These are phyloP conservation scores for Artemisia argyi DNA, from an alignment of 129 eudicot genomes.

Conservation along the genomic window DNA sequence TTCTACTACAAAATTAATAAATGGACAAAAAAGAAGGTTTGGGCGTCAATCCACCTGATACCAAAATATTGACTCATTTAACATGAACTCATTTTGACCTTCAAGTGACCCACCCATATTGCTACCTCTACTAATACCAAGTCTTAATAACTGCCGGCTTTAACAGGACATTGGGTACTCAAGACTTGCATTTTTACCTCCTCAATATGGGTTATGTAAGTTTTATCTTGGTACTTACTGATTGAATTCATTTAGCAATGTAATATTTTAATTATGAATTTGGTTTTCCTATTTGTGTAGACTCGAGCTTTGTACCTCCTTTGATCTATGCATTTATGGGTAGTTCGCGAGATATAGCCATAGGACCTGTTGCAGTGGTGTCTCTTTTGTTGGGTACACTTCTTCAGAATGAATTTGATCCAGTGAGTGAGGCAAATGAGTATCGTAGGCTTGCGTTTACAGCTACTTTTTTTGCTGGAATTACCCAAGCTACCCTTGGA, in stretches of 20 bases:
- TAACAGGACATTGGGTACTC: slow-evolving; percentile 71
- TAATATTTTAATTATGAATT: slow-evolving; percentile 6
- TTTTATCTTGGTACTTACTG: slow-evolving; percentile 7
- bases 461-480: slow-evolving; percentile 89
- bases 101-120: background rate
- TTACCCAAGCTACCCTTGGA: slow-evolving; percentile 85
- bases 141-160: slow-evolving; percentile 15
- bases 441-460: slow-evolving; percentile 80
- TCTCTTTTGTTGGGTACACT: slow-evolving; percentile 77
- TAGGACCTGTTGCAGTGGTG: slow-evolving; percentile 92
- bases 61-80: background rate
- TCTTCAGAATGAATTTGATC: slow-evolving; percentile 70
- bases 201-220: slow-evolving; percentile 84
- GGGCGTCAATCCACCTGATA: no score
- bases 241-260: background rate
- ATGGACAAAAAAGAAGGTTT: no score
- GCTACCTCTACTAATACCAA: background rate
- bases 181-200: slow-evolving; percentile 68
- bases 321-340: slow-evolving; percentile 89
- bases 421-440: slow-evolving; percentile 39
- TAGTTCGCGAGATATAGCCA: slow-evolving; percentile 89
- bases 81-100: no score
- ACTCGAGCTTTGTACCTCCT: slow-evolving; percentile 90
- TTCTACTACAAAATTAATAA: no score
- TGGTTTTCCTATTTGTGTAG: slow-evolving; percentile 35